Conservation (phyloP, 768 basidiomycete species). For the Cystofilobasidium capitatum region DNA sequence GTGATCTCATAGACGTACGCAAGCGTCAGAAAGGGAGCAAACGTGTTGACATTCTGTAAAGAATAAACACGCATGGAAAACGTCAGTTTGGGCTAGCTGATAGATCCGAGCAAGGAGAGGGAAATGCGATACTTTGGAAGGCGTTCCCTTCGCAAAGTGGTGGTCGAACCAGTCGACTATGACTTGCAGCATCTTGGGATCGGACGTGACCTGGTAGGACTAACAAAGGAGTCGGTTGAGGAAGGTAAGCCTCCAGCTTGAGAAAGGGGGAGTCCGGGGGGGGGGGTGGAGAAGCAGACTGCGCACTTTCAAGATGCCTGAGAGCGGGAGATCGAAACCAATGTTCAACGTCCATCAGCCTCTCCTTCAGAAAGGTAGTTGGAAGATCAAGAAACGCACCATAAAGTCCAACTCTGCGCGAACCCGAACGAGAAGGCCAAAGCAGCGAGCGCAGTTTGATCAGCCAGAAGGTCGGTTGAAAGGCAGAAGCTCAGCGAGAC, state of each 20-base stretch:
- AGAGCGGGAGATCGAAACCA: background rate
- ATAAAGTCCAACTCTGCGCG: background rate
- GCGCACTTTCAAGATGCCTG: conserved; percentile 11
- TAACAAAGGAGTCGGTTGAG: conserved; percentile 43
- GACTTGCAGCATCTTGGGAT: conserved; percentile 42
- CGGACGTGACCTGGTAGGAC: conserved; percentile 44
- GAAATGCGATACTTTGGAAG: conserved; percentile 40
- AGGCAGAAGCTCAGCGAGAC: background rate
- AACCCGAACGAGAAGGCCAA: background rate
- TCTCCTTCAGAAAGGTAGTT: background rate
- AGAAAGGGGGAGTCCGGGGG: background rate
- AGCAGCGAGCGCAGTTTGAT: no score
- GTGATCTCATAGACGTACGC: conserved; percentile 20
- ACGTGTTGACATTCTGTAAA: conserved; percentile 48
- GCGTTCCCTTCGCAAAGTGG: conserved; percentile 47
- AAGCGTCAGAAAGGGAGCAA: conserved; percentile 44
- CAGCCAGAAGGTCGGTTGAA: no score
- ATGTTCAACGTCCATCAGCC: conserved; percentile 36
- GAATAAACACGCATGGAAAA: background rate
- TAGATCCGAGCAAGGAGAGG: background rate
- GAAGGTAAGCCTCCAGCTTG: background rate
- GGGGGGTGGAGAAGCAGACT: no score
- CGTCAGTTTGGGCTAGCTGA: background rate
- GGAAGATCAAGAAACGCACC: no score
- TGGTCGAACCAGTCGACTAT: conserved; percentile 47